A percentile compares a stretch with the other conserved stretches of the same genome.
Evolutionary conservation across 768 basidiomycete species (phyloP).

Genomic region (Podaxis rugospora): DNA sequence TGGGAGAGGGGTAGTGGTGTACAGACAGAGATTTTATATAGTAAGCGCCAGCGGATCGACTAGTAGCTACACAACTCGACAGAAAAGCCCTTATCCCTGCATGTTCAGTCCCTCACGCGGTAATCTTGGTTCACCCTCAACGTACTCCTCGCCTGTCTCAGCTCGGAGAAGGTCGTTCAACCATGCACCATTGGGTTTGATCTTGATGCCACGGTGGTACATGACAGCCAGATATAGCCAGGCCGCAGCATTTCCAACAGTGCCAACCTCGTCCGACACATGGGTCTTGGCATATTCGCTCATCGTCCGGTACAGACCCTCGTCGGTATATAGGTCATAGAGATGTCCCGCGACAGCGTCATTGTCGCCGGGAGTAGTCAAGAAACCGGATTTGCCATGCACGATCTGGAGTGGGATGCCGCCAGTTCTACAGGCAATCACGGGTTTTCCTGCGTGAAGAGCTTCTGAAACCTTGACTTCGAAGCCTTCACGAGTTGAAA

Average conservation of each 20-base stretch:
- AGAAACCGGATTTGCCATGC: slow-evolving; percentile 83
- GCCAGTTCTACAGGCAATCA: slow-evolving; percentile 81
- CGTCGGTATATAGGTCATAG: slow-evolving; percentile 74
- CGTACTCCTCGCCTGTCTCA: slow-evolving; percentile 72
- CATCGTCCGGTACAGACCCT: slow-evolving; percentile 57
- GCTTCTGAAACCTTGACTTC: slow-evolving; percentile 97
- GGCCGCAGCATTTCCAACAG: slow-evolving; percentile 71
- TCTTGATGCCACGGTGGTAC: slow-evolving; percentile 71
- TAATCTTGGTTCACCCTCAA: slow-evolving; percentile 62
- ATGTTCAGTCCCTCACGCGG: slow-evolving; percentile 60
- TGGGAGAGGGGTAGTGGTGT: not conserved
- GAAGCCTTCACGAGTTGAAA: slow-evolving; percentile 93
- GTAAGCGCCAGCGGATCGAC: not conserved
- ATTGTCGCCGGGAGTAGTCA: slow-evolving; percentile 77
- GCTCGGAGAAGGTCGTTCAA: slow-evolving; percentile 75
- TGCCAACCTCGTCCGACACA: slow-evolving; percentile 81
- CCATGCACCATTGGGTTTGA: slow-evolving; percentile 81
- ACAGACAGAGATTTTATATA: not conserved
- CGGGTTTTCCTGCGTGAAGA: slow-evolving; percentile 84
- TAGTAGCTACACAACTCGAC: not conserved
- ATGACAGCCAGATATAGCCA: slow-evolving; percentile 72
- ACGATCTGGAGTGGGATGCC: slow-evolving; percentile 92
- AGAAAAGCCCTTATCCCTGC: slow-evolving; percentile 36
- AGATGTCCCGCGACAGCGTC: slow-evolving; percentile 71
- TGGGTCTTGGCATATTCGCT: slow-evolving; percentile 67